Base-by-base conservation (phyloP, 208 protist genomes). In the Strigomonas galati region DNA sequence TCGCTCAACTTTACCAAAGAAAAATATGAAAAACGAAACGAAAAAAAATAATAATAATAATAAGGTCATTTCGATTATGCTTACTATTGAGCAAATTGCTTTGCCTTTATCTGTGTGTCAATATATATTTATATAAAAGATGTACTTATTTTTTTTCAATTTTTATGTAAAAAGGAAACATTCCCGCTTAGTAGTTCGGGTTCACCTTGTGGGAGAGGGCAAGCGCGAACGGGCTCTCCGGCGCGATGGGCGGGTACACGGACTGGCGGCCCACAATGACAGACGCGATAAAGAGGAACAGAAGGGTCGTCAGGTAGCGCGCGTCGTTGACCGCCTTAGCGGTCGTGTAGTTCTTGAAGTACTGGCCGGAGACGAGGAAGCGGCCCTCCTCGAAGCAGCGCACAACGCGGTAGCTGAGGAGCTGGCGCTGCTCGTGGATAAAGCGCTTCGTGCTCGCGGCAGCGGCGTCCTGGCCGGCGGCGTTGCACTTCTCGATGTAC, bases 171-270 rank as follows among this genome's bases (percentile, higher is more conserved):
- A 44, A 44, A 14, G 14, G 37, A 44, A 44, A 14, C 10, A 12
- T 58, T 7, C 12, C 53, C 15, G 15, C 46, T 65, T 93, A 95
- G 67, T 92, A 95, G 80, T 95, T 95, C 24, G 89, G 89, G 73
- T 95, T 95, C 44, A 80, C 70, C 81, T 93, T 93, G 65, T 82
- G 76, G 54, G 86, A 68, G 53, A 95, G 74, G 31, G 79, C 84
- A 27, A 87, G 23, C 2, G 77, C 82, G 31, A 93, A 77, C 0
- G 85, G 89, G 62, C 82, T 91, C 57, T 86, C 78, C 0, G 89
- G 89, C 30, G 76, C 69, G 48, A 95, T 93, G 23, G 84, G 89
- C 35, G 89, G 80, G 67, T 81, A 93, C 61, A 95, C 74, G 66
- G 74, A 85, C 58, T 75, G 75, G 49, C 89, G 85, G 24, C 84